Conservation (phyloP, 2,329 filamentous ascomycete genomes). For the Camptophora hylomeconis region DNA sequence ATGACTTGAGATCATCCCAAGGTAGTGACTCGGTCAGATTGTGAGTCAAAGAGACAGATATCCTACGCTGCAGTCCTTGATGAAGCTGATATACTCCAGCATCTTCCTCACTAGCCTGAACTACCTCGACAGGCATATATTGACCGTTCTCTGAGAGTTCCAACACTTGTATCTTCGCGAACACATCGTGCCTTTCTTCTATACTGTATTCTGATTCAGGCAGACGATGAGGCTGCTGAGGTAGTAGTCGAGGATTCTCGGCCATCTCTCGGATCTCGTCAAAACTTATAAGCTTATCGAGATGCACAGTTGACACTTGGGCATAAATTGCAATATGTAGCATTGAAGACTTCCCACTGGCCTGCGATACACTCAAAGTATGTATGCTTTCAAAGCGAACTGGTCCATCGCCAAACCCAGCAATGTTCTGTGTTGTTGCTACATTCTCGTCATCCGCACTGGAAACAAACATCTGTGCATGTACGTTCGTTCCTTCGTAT, state of each 20-base stretch:
- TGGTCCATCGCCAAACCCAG: constrained; percentile 81
- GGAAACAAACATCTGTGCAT: constrained; percentile 92
- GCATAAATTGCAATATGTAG: constrained; percentile 85
- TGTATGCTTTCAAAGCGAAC: constrained; percentile 95
- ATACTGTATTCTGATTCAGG: constrained; percentile 86
- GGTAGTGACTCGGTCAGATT: constrained; percentile 78
- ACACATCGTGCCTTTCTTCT: constrained; percentile 86
- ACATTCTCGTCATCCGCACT: constrained; percentile 81
- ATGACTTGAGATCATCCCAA: constrained; percentile 68
- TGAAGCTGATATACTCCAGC: constrained; percentile 88
- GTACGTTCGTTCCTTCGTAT: constrained; percentile 86
- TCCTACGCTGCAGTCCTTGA: constrained; percentile 79
- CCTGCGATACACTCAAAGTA: constrained; percentile 86
- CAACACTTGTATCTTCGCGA: constrained; percentile 74
- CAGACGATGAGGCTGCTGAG: constrained; percentile 47
- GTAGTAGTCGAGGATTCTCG: constrained; percentile 32
- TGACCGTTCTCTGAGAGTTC: constrained; percentile 85
- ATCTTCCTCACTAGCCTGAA: constrained; percentile 73
- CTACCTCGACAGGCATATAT: constrained; percentile 84
- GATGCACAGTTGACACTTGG: constrained; percentile 79
- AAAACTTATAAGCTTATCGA: constrained; percentile 96
- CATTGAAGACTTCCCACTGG: constrained; percentile 59
- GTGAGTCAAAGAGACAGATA: constrained; percentile 80
- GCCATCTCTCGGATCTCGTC: constrained; percentile 85
- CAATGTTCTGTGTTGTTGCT: constrained; percentile 88